These are phyloP conservation scores for Viola pubescens DNA, from an alignment of 441 rosid genomes.

Conservation along the genomic window DNA sequence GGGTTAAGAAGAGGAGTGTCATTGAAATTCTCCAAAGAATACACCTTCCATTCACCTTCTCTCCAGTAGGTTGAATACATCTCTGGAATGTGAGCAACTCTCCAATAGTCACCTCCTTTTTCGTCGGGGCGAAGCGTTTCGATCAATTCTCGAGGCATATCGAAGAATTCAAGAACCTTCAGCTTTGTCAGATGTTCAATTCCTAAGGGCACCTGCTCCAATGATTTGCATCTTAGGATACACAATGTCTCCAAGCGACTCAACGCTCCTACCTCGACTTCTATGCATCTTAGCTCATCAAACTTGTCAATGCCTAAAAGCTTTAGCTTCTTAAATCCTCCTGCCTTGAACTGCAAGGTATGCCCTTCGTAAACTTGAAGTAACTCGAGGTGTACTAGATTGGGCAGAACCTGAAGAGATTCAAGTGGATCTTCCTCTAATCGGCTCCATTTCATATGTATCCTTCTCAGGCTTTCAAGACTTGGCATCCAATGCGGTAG, in stretches of 20 bases:
- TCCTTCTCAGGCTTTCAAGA: slow-evolving; percentile 19
- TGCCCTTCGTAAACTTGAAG: slow-evolving; percentile 27
- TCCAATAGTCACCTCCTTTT: slow-evolving; percentile 20
- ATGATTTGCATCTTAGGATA: slow-evolving; percentile 19
- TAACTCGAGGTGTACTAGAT: slow-evolving; percentile 28
- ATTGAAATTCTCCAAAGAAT: slow-evolving; percentile 16
- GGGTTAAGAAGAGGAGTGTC: slow-evolving; percentile 15
- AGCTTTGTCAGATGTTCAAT: slow-evolving; percentile 23
- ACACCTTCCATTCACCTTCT: slow-evolving; percentile 30
- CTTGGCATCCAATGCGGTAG: slow-evolving; percentile 26
- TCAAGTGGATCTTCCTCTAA: slow-evolving; percentile 23
- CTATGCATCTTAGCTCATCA: slow-evolving; percentile 19
- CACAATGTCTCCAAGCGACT: slow-evolving; percentile 20
- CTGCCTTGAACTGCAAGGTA: slow-evolving; percentile 18
- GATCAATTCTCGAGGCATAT: slow-evolving; percentile 25
- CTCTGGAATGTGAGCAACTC: slow-evolving; percentile 26
- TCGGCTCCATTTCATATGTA: slow-evolving; percentile 28
- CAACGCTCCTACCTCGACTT: slow-evolving; percentile 25
- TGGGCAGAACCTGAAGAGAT: slow-evolving; percentile 27
- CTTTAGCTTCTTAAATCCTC: slow-evolving; percentile 32
- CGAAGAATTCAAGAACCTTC: slow-evolving; percentile 24
- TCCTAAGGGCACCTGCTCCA: slow-evolving; percentile 29
- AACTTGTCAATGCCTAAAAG: slow-evolving; percentile 24
- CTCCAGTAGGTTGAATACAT: slow-evolving; percentile 31
- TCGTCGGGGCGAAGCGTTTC: slow-evolving; percentile 15